phyloP scores from a whole-genome alignment of 768 basidiomycete genomes.

The Boletus eberwhitei region DNA sequence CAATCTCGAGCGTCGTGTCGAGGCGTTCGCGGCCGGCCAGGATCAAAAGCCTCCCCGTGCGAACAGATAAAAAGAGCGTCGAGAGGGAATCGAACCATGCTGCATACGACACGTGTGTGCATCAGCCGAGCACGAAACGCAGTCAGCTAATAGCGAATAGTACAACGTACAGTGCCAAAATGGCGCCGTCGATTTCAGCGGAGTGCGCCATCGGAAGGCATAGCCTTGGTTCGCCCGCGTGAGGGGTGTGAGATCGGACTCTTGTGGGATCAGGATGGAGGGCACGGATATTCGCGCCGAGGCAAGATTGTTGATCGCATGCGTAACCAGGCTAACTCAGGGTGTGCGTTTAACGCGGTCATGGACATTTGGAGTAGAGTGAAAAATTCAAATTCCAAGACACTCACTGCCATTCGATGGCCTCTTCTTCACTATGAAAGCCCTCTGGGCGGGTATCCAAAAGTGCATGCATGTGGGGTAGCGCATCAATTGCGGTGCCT shows the following conservation, averaged over 20 bases:
- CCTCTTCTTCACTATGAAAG: constrained; percentile 80
- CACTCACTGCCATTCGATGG: constrained; percentile 94
- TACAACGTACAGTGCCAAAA: constrained; percentile 78
- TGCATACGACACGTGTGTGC: constrained; percentile 27
- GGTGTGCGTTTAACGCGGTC: background rate
- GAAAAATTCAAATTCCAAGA: background rate
- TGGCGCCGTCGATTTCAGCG: constrained; percentile 77
- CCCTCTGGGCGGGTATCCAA: constrained; percentile 82
- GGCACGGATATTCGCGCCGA: constrained; percentile 93
- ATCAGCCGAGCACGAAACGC: background rate
- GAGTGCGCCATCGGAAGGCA: constrained; percentile 75
- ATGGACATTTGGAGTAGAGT: background rate
- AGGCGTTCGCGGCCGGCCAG: constrained; percentile 92
- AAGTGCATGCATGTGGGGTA: constrained; percentile 89
- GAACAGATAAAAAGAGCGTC: constrained; percentile 67
- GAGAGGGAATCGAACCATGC: constrained; percentile 93
- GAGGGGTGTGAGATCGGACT: constrained; percentile 32
- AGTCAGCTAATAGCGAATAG: background rate
- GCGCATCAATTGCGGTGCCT: constrained; percentile 92
- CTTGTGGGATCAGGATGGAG: constrained; percentile 56
- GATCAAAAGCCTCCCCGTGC: constrained; percentile 82
- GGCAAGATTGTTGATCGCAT: constrained; percentile 72
- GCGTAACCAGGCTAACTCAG: constrained; percentile 61
- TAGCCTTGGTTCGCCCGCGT: constrained; percentile 25
- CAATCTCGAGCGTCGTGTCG: constrained; percentile 93